Conservation (phyloP, 306 rosid species). For the Cajanus cajan region DNA sequence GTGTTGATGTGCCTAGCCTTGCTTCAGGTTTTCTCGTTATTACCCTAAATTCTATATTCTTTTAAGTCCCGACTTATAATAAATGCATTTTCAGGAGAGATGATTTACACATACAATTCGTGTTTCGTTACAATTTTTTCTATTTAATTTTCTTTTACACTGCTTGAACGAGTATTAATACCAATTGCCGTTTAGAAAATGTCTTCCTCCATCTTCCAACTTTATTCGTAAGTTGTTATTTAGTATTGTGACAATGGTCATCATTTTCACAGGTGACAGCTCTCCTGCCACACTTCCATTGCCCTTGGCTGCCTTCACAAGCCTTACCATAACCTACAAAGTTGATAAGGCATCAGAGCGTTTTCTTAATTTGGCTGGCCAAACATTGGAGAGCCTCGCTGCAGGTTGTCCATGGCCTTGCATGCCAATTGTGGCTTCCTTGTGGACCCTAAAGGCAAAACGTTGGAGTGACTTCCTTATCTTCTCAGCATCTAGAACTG, state of each 20-base stretch:
- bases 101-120: not conserved
- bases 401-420: slow-evolving; percentile 99
- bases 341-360: slow-evolving; percentile 78
- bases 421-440: slow-evolving; percentile 97
- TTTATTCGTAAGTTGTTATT: not conserved
- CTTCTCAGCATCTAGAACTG: slow-evolving; percentile 90
- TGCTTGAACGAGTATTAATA: slow-evolving; percentile 2
- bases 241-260: slow-evolving; percentile 4
- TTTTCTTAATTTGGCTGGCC: slow-evolving; percentile 90
- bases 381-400: slow-evolving; percentile 85
- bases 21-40: slow-evolving; percentile 62
- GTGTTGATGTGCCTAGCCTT: slow-evolving; percentile 93
- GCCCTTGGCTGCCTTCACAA: slow-evolving; percentile 96
- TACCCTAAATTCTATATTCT: not conserved
- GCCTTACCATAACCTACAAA: slow-evolving; percentile 95
- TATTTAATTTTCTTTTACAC: not conserved
- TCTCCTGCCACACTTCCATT: slow-evolving; percentile 94
- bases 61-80: not conserved
- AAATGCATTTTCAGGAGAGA: slow-evolving; percentile 10
- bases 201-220: slow-evolving; percentile 21
- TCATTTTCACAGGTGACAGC: slow-evolving; percentile 61
- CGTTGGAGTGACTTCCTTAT: slow-evolving; percentile 91
- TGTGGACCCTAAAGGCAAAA: slow-evolving; percentile 96
- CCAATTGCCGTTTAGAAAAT: slow-evolving; percentile 2
- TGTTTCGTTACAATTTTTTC: not conserved